A percentile compares a stretch with the other conserved stretches of the same genome.
Evolutionary conservation across 148 eudicot species (phyloP).

Genomic region (Chenopodium quinoa): DNA sequence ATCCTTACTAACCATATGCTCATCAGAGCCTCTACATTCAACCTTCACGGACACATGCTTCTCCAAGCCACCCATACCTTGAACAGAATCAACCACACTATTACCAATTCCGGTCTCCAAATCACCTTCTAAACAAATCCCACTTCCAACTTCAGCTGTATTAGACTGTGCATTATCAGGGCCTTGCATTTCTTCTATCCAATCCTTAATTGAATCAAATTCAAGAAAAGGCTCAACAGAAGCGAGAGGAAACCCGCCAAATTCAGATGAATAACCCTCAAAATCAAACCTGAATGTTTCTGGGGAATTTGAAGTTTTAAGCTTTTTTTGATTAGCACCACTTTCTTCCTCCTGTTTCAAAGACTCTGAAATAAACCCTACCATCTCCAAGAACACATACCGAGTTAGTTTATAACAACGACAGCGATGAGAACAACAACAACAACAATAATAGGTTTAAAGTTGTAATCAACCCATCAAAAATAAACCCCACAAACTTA

Average conservation of each 20-base stretch:
- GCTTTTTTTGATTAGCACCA: constrained; percentile 29
- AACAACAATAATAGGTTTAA: no score
- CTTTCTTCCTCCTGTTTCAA: constrained; percentile 30
- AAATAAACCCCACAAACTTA: no score
- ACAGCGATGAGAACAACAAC: no score
- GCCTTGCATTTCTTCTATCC: constrained; percentile 47
- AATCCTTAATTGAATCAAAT: constrained; percentile 56
- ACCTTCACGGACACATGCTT: constrained; percentile 21
- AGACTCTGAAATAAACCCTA: constrained; percentile 45
- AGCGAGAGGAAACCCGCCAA: constrained; percentile 45
- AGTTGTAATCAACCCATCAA: no score
- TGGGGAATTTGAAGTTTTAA: constrained; percentile 25
- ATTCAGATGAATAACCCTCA: constrained; percentile 36
- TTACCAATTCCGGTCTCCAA: constrained; percentile 3
- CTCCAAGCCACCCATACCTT: constrained; percentile 23
- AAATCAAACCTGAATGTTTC: constrained; percentile 29
- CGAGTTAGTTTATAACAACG: background rate
- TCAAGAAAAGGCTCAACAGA: constrained; percentile 49
- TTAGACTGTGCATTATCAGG: constrained; percentile 18
- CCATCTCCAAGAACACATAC: constrained; percentile 45
- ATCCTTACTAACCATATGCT: background rate
- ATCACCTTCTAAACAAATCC: constrained; percentile 8
- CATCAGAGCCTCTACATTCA: constrained; percentile 20
- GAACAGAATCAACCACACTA: constrained; percentile 8
- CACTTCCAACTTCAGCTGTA: constrained; percentile 20